Conservation (phyloP, 805 yeast genomes). For the Teunomyces kruisii region DNA sequence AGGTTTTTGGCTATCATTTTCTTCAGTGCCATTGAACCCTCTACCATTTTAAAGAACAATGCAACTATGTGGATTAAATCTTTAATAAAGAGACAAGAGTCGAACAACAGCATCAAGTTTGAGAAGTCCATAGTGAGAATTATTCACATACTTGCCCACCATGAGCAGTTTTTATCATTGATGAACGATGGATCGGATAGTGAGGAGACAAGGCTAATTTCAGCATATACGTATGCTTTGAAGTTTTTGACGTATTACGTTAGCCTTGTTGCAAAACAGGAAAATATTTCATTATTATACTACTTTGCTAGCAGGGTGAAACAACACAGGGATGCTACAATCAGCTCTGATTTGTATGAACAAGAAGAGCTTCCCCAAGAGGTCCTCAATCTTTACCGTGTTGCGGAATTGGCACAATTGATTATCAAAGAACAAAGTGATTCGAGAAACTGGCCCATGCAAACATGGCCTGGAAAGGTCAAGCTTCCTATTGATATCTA, state of each 20-base stretch:
- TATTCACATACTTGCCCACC: conserved; percentile 71
- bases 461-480: conserved; percentile 80
- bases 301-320: conserved; percentile 78
- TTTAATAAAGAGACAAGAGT: conserved; percentile 40
- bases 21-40: conserved; percentile 78
- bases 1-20: conserved; percentile 67
- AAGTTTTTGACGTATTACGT: conserved; percentile 62
- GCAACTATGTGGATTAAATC: conserved; percentile 73
- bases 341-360: conserved; percentile 30
- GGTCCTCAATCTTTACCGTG: conserved; percentile 51
- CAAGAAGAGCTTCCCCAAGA: conserved; percentile 22
- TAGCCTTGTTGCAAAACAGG: conserved; percentile 57
- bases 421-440: conserved; percentile 59
- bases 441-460: conserved; percentile 62
- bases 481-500: conserved; percentile 70
- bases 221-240: conserved; percentile 53
- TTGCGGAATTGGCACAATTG: conserved; percentile 74
- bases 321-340: conserved; percentile 64
- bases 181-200: conserved; percentile 16
- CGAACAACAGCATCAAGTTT: conserved; percentile 45
- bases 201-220: conserved; percentile 24
- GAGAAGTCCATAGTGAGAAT: conserved; percentile 70
- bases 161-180: conserved; percentile 57
- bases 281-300: conserved; percentile 70
- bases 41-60: conserved; percentile 44